Conservation (phyloP, 75 land plant genomes). For the Cryptomeria japonica region DNA sequence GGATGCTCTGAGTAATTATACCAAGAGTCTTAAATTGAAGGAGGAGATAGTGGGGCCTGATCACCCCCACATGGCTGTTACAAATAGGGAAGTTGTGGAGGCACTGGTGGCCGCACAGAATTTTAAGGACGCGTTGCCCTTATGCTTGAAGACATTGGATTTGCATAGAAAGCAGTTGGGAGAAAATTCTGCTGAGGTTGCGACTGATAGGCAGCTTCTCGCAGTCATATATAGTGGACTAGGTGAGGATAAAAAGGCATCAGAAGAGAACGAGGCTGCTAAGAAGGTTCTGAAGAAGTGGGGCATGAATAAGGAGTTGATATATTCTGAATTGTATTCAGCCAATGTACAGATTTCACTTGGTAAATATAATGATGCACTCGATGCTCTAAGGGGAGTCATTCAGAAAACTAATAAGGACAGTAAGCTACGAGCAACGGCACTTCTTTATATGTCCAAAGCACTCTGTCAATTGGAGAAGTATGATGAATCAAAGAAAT, state of each 20-base stretch:
- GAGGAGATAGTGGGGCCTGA: constrained; percentile 45
- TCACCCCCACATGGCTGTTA: constrained; percentile 54
- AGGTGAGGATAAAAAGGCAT: constrained; percentile 77
- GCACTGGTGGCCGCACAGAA: constrained; percentile 56
- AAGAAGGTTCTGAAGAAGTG: constrained; percentile 57
- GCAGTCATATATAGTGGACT: constrained; percentile 75
- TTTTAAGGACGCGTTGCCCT: constrained; percentile 69
- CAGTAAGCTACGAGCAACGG: constrained; percentile 39
- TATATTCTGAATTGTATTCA: constrained; percentile 64
- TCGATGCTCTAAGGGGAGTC: constrained; percentile 46
- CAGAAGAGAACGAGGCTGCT: constrained; percentile 59
- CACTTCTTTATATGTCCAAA: constrained; percentile 44
- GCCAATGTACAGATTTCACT: constrained; percentile 79
- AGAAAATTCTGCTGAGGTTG: constrained; percentile 72
- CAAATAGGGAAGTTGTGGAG: constrained; percentile 68
- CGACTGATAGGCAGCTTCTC: constrained; percentile 64
- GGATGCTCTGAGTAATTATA: constrained; percentile 61
- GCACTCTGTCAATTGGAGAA: constrained; percentile 46
- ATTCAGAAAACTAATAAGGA: constrained; percentile 62
- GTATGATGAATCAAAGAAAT: constrained; percentile 44
- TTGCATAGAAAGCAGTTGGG: constrained; percentile 54
- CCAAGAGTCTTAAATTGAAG: constrained; percentile 51
- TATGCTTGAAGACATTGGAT: constrained; percentile 71
- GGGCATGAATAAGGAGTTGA: constrained; percentile 59
- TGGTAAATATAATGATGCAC: constrained; percentile 66